Percentiles rank a stretch among this genome's conserved stretches.
Conservation (phyloP, 768 basidiomycete genomes). For the Zangia roseola region DNA sequence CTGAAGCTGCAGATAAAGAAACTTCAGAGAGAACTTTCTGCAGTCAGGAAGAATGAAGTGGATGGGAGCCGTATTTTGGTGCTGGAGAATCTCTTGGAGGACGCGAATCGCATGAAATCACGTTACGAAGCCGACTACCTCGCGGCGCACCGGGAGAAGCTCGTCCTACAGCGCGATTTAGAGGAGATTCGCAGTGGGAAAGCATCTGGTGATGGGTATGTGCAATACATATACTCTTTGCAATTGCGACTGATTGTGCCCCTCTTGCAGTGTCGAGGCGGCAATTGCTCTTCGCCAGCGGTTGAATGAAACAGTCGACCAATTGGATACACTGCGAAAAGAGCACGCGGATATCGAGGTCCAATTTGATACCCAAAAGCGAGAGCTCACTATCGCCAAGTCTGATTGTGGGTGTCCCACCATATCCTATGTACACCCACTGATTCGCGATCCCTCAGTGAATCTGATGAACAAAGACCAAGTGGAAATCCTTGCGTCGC, state of each 20-base stretch:
- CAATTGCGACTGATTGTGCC: slow-evolving; percentile 2
- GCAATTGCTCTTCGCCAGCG: slow-evolving; percentile 86
- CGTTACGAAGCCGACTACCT: slow-evolving; percentile 90
- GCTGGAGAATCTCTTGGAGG: slow-evolving; percentile 88
- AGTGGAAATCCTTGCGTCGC: slow-evolving; percentile 79
- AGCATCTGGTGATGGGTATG: slow-evolving; percentile 77
- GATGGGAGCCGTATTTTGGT: slow-evolving; percentile 78
- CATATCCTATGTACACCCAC: neutral
- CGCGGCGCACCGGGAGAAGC: slow-evolving; percentile 76
- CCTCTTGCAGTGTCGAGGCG: slow-evolving; percentile 64
- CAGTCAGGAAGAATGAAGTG: slow-evolving; percentile 68
- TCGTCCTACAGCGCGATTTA: slow-evolving; percentile 74
- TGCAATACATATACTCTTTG: neutral
- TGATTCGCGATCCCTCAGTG: slow-evolving; percentile 46
- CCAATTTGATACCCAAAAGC: slow-evolving; percentile 55
- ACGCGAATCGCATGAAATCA: slow-evolving; percentile 86
- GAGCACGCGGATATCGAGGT: slow-evolving; percentile 72
- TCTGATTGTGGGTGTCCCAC: slow-evolving; percentile 65
- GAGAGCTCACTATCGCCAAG: slow-evolving; percentile 79
- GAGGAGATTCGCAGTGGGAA: slow-evolving; percentile 92
- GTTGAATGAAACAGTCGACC: slow-evolving; percentile 83
- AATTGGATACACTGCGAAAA: slow-evolving; percentile 69
- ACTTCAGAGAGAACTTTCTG: slow-evolving; percentile 77
- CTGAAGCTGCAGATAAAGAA: slow-evolving; percentile 84
- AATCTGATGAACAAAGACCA: slow-evolving; percentile 92